Evolutionary conservation across 306 rosid genomes (phyloP).

Genomic region (Begonia peltatifolia): DNA sequence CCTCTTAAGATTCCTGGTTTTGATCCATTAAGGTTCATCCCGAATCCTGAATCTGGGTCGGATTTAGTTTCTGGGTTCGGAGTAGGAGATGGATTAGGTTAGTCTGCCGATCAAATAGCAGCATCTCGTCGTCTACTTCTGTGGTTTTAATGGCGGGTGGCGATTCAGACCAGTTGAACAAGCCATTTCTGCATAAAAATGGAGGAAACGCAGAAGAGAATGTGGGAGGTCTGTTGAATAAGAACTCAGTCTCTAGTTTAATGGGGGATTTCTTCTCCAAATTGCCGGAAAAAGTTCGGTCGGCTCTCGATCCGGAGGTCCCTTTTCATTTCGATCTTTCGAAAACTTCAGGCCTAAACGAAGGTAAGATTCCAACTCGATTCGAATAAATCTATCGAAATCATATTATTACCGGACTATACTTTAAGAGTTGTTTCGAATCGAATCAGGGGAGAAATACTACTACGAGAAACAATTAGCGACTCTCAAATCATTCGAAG

Average conservation of each 20-base stretch:
- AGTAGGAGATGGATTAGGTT: too few relatives aligned
- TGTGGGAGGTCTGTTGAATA: not conserved
- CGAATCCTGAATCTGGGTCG: too few relatives aligned
- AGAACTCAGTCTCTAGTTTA: conserved; percentile 13
- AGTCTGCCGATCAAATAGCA: too few relatives aligned
- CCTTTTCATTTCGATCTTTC: conserved; percentile 17
- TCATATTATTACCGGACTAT: too few relatives aligned
- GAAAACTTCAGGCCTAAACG: conserved; percentile 22
- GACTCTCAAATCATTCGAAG: conserved; percentile 55
- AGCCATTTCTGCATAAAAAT: conserved; percentile 12
- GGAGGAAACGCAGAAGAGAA: not conserved
- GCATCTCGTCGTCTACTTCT: too few relatives aligned
- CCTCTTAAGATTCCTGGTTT: too few relatives aligned
- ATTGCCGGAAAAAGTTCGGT: conserved; percentile 42
- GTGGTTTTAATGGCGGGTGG: too few relatives aligned
- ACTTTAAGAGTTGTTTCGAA: too few relatives aligned
- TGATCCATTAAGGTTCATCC: too few relatives aligned
- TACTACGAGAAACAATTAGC: conserved; percentile 54
- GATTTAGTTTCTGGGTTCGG: too few relatives aligned
- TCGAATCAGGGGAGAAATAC: conserved; percentile 38
- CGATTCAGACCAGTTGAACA: conserved; percentile 9
- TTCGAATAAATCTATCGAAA: too few relatives aligned
- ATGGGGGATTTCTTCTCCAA: conserved; percentile 33
- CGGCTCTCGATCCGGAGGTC: conserved; percentile 31
- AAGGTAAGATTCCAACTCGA: conserved; percentile 18